Base-by-base conservation (phyloP, 768 basidiomycete genomes). In the Tremella mesenterica region DNA sequence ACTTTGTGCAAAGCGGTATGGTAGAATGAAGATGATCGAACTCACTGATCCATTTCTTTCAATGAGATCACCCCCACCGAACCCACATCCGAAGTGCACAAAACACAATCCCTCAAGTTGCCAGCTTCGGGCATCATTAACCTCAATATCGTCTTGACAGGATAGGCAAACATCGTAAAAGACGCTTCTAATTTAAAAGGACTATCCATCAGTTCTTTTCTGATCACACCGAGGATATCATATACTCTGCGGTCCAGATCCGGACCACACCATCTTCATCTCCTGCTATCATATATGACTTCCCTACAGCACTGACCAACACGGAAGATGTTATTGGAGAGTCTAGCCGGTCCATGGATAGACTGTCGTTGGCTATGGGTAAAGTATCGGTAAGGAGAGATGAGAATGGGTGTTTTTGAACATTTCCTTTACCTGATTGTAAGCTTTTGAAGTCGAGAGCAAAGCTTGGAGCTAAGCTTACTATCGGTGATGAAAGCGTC, bases 21-120 rank as follows among this genome's bases (percentile, higher is more conserved):
- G 4, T 16, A 16, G 18, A 49, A 52, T n/a, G 28, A 20, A 36
- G 20, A 58, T 23, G 50, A 34, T 23, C 56, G 9, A 41, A 73
- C 86, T 61, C 65, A 92, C 92, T 88, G 79, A 49, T 89, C 83
- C 61, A 86, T 82, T 2, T 80, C 83, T 46, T 85, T 83, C 9
- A 73, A 49, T 4, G 88, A 71, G 50, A 96, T 78, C n/a, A 88
- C 79, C 0, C 83, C 88, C 55, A 91, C 80, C 1, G 89, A 88
- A 1, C 90, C 88, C 61, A 89, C 87, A 26, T 75, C 65, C 1
- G 89, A 81, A 6, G 88, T 70, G 62, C 86, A 89, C 10, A 93
- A 67, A 2, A 81, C 74, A 65, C 84, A 85, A 2, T 83, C 85
- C 41, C 77, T 77, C 21, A 92, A 67, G 5, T 82, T 77, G 0